phyloP scores from a whole-genome alignment of 108 stramenopile species.

The Mayamaea pseudoterrestris region DNA sequence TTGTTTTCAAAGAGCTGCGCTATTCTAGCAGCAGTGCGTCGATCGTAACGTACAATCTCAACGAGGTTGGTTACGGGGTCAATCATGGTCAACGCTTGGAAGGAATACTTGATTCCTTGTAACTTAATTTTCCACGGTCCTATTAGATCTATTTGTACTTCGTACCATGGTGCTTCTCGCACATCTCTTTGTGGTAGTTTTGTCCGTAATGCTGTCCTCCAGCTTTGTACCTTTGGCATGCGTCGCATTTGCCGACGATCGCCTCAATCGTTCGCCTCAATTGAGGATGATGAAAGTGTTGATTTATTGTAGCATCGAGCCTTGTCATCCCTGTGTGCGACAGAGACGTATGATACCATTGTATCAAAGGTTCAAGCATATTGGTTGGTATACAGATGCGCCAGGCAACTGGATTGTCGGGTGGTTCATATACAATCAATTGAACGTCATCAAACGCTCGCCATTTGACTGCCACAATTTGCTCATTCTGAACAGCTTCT shows the following conservation, averaged over 20 bases:
- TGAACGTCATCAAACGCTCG: no score
- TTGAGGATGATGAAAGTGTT: slow-evolving; percentile 1
- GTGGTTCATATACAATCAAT: no score
- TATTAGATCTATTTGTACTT: slow-evolving; percentile 24
- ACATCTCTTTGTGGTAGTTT: neutral
- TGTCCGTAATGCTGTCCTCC: neutral
- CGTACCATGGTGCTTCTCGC: slow-evolving; percentile 13
- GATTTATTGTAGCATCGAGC: slow-evolving; percentile 5
- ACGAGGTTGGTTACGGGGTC: slow-evolving; percentile 14
- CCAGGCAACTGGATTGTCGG: no score
- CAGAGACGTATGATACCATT: slow-evolving; percentile 21
- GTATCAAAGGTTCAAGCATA: slow-evolving; percentile 4
- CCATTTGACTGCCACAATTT: no score
- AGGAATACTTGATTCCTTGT: slow-evolving; percentile 4
- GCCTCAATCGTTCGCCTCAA: slow-evolving; percentile 2
- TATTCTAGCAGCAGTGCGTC: slow-evolving; percentile 11
- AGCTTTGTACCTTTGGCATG: slow-evolving; percentile 11
- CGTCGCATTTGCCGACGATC: slow-evolving; percentile 1
- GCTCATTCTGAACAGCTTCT: no score
- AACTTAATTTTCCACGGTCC: slow-evolving; percentile 26
- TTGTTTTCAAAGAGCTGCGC: slow-evolving; percentile 16
- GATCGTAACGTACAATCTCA: slow-evolving; percentile 9
- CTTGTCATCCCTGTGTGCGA: slow-evolving; percentile 14
- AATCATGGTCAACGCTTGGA: slow-evolving; percentile 17
- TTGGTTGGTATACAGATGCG: slow-evolving; percentile 17